Percentiles rank a stretch among this genome's conserved stretches.
These are phyloP conservation scores for Neurospora discreta DNA, from an alignment of 495 filamentous ascomycete genomes.

Conservation along the genomic window DNA sequence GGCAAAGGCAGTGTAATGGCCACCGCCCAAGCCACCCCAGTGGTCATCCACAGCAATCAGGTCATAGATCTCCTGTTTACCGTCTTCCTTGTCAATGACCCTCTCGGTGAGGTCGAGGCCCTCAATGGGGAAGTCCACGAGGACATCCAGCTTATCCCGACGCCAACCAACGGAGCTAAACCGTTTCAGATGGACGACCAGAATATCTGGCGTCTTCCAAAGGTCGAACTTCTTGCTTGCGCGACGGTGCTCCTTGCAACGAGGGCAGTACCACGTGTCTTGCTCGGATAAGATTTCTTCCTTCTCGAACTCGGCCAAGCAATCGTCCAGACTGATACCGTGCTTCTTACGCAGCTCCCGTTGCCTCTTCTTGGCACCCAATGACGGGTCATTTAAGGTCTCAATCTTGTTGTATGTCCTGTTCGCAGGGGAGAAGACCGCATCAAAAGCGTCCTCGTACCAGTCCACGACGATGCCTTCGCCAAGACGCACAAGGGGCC, in stretches of 20 bases:
- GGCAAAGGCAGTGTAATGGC: constrained; percentile 89
- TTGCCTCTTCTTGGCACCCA: constrained; percentile 47
- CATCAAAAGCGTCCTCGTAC: constrained; percentile 52
- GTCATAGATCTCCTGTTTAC: constrained; percentile 77
- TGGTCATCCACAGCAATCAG: constrained; percentile 93
- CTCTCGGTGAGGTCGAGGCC: constrained; percentile 69
- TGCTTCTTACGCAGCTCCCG: constrained; percentile 52
- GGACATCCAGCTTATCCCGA: constrained; percentile 78
- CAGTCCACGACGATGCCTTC: constrained; percentile 85
- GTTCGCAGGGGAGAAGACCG: constrained; percentile 45
- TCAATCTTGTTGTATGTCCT: constrained; percentile 42
- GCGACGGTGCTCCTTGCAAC: constrained; percentile 84
- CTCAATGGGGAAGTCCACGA: constrained; percentile 88
- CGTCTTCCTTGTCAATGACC: constrained; percentile 65
- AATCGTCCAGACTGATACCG: constrained; percentile 80
- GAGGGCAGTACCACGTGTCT: constrained; percentile 92
- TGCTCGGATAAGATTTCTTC: constrained; percentile 85
- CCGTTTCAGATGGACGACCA: constrained; percentile 84
- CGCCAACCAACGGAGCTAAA: constrained; percentile 70
- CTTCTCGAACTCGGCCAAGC: constrained; percentile 86
- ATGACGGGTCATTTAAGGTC: constrained; percentile 51
- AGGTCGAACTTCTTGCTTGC: constrained; percentile 94
- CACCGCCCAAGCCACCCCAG: constrained; percentile 80
- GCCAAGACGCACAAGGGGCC: constrained; percentile 59
- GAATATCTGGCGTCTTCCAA: constrained; percentile 90